Conservation (phyloP, 176 grass and related monocot species). For the Rhynchospora pubera region DNA sequence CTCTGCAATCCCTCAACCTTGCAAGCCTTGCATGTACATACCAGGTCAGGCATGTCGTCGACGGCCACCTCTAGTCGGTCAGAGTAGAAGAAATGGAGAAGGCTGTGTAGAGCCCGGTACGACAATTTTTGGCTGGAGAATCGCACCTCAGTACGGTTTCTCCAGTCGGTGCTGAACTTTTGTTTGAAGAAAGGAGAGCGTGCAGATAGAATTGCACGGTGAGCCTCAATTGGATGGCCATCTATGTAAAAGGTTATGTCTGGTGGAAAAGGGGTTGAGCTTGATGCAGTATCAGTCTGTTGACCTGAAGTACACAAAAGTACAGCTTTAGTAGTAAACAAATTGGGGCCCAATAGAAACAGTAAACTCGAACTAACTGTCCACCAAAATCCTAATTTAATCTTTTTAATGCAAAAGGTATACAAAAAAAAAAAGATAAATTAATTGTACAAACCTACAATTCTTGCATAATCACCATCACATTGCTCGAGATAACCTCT, state of each 20-base stretch:
- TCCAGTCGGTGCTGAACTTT: constrained; percentile 79
- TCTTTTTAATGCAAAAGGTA: not conserved
- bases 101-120: constrained; percentile 73
- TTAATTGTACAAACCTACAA: not conserved
- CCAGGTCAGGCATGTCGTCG: constrained; percentile 71
- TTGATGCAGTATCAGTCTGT: constrained; percentile 31
- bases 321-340: not conserved
- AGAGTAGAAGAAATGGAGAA: constrained; percentile 96
- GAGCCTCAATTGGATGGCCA: constrained; percentile 75
- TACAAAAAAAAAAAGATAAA: not conserved
- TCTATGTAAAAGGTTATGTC: constrained; percentile 87
- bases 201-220: constrained; percentile 63
- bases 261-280: constrained; percentile 48
- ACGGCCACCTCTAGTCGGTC: constrained; percentile 77
- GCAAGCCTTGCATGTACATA: constrained; percentile 71
- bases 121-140: constrained; percentile 88
- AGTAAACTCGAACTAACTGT: not conserved
- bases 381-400: not conserved
- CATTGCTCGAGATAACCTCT: constrained; percentile 49
- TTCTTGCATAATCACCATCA: constrained; percentile 10
- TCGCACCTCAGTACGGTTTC: constrained; percentile 66
- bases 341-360: not conserved
- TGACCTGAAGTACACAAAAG: not conserved
- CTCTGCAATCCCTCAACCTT: constrained; percentile 63
- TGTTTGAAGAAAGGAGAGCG: constrained; percentile 67